Base-by-base conservation (phyloP, 192 early-diverging fungal genomes). In the Backusella mclennaniae region DNA sequence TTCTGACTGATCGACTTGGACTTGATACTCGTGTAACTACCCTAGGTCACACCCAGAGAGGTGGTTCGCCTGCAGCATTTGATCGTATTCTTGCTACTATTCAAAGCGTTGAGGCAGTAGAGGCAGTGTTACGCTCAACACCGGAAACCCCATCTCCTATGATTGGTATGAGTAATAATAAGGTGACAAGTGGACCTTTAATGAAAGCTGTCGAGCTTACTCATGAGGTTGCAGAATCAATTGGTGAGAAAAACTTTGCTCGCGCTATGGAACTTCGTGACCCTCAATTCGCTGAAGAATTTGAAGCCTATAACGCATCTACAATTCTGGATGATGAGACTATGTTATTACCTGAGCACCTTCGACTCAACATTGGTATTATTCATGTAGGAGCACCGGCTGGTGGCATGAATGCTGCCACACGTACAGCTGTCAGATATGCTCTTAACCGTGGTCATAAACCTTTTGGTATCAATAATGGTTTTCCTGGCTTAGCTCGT, bases 381-480 rank as follows among this genome's bases (percentile, higher is more conserved):
- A 83, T 97, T 44, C 95, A 98, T 77, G 90, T 94, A 9, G 97
- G 97, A 42, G 97, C 97, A 15, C 97, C 97, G 29, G 97, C 97
- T 14, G 96, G 96, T 52, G 97, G 97, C 56, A 97, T 98, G 96
- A 99, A 98, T 85, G 91, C 96, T 36, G 97, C 97, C 3, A 96
- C 96, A 0, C 89, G 96, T 56, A 90, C 91, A n/a, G 92, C 92
- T 2, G 96, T 93, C 17, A 92, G 96, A 17, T 89, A 94, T 70
- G 93, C 93, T 35, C 85, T 95, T 52, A 96, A 96, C 83, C 91
- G 93, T 41, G 97, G 97, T 0, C 96, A 97, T 76, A 88, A 80
- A 1, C 89, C 94, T n/a, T 82, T 97, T 73, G 97, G 84, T 35
- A 93, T 99, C 69, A 84, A 89, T 78, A 99, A 99, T 81, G 96